Base-by-base conservation (phyloP, 192 early-diverging fungal species). In the Funneliformis mosseae region DNA sequence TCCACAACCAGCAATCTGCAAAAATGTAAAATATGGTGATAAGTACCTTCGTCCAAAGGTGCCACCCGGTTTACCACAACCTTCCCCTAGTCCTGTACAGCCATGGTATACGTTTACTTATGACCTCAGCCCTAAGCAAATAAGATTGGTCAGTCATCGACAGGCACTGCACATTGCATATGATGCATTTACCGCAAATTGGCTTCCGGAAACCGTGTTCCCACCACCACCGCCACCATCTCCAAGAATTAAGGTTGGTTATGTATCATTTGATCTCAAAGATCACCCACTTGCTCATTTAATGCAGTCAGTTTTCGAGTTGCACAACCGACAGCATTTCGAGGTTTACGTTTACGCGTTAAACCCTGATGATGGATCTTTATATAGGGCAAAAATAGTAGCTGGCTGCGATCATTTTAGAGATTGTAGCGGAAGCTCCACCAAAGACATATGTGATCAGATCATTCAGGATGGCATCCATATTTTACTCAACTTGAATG, bases 21-120 rank as follows among this genome's bases (percentile, higher is more conserved):
- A 48, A 67, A 81, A 64, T 5, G 43, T 68, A 10, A 74, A 76
- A 5, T 28, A 41, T 14, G 12, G 18, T n/a, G 38, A 48, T 62
- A 74, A 74, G 28, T 89, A 86, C 45, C 78, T 59, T 78, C 88
- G 91, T 8, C 90, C 90, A 6, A 42, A 46, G 63, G 80, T 92
- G 61, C 90, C 90, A 14, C 61, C 86, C 5, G 80, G 50, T n/a
- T 81, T 91, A 77, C 74, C 87, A 38, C 91, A 91, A 18, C 83
- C 86, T 1, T 91, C 96, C 10, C 95, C 95, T 0, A 97, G 95
- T 21, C 60, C 75, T 0, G 95, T 98, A 23, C 85, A 97, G 25
- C 97, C 97, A 18, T 98, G 97, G 87, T 96, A 97, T 84, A 97
- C 96, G 0, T 98, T 98, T 81, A 97, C 95, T 9, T 97, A 97